Evolutionary conservation across 257 asterid genomes (phyloP), one percentile per base, ranked within the genome.

Genomic region (Echites panduratus): DNA sequence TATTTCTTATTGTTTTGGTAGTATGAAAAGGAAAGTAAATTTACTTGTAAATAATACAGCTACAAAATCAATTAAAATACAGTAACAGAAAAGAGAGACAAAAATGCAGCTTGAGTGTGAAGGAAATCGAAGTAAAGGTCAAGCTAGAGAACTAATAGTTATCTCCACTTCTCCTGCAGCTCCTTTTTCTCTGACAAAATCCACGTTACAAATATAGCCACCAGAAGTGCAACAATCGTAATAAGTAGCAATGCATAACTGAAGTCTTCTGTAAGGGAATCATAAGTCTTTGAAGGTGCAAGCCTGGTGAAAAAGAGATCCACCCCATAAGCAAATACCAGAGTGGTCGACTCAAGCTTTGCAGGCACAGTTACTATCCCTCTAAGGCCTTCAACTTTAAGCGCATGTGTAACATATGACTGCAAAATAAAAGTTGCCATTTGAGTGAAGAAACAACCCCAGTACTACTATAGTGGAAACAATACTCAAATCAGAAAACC

Each of bases 91-190:
- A n/a, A 10, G 65, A n/a, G 14, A 54, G 56, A 9, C 1, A 27
- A n/a, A 22, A 38, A 56, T 24, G 45, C 5, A 71, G 2, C 54
- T 9, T 14, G 47, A 14, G 47, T 35, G 4, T 9, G 10, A 72
- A 20, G 41, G 27, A 56, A 41, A 7, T 38, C 16, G 19, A n/a
- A 1, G 16, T 17, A 73, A 50, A 48, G 11, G 26, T 64, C 40
- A 22, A 50, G 44, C 59, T 11, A 58, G 40, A 66, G 40, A 75
- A 66, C 72, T 71, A 45, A n/a, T 52, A 20, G 29, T 95, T 87
- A 92, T 82, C 90, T 95, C 99, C 99, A 95, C 83, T 92, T 95
- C 67, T 92, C 99, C 88, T 95, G 98, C 76, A 95, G 86, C 62
- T 92, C 99, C 80, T 92, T 95, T 85, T 79, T 90, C 86, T 95